Evolutionary conservation across 169 alveolate genomes (phyloP).

Genomic region (Eimeria tenella): DNA sequence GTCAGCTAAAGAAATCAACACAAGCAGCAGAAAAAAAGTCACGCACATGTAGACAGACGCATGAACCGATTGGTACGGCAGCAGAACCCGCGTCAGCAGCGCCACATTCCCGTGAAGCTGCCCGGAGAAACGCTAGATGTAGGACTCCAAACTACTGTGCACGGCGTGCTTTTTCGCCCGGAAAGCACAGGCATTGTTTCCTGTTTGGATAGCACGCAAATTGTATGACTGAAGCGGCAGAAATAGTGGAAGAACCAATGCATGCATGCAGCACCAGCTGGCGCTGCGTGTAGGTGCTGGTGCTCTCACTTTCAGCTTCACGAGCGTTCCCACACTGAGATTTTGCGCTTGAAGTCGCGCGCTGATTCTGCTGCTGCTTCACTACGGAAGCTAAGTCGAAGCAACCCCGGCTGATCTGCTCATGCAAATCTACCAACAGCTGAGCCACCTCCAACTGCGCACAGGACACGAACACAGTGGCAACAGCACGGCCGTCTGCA

Average conservation of each 20-base stretch:
- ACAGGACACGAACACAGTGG: not conserved
- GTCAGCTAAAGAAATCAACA: not conserved
- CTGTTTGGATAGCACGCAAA: not conserved
- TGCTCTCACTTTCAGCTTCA: constrained; percentile 28
- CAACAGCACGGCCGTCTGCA: not conserved
- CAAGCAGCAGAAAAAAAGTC: not conserved
- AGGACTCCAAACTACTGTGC: too few relatives aligned
- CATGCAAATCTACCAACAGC: constrained; percentile 68
- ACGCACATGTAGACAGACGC: not conserved
- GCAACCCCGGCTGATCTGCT: constrained; percentile 50
- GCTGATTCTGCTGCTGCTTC: constrained; percentile 53
- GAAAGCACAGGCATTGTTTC: too few relatives aligned
- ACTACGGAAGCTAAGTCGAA: constrained; percentile 47
- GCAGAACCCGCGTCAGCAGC: not conserved
- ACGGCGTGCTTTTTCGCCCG: too few relatives aligned
- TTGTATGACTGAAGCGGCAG: too few relatives aligned
- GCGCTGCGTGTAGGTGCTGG: not conserved
- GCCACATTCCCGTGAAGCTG: too few relatives aligned
- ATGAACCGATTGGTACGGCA: not conserved
- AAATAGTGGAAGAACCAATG: too few relatives aligned
- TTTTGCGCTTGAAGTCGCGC: constrained; percentile 24
- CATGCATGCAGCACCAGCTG: too few relatives aligned
- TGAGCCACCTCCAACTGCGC: constrained; percentile 74
- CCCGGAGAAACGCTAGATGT: too few relatives aligned
- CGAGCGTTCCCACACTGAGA: constrained; percentile 42